Percentiles rank a stretch among this genome's conserved stretches.
Evolutionary conservation across 2,329 filamentous ascomycete genomes (phyloP).

Genomic region (Phaeosphaeriaceae sp.): DNA sequence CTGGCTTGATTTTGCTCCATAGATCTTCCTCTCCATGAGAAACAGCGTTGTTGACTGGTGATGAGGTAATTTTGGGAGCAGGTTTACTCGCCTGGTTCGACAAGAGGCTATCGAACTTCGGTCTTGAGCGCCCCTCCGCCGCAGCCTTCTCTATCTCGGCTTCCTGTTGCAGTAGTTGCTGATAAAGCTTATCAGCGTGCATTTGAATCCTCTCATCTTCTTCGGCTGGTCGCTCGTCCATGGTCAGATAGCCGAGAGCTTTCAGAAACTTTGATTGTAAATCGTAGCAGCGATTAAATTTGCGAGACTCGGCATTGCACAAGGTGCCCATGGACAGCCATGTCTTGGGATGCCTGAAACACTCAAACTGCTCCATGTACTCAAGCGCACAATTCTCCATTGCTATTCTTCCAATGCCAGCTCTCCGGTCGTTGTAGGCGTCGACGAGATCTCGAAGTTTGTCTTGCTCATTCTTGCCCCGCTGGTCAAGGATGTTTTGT

Average conservation of each 20-base stretch:
- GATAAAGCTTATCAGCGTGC: conserved; percentile 91
- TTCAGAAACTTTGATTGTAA: conserved; percentile 92
- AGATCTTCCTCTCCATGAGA: conserved; percentile 26
- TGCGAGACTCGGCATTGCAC: conserved; percentile 78
- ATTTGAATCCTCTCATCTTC: conserved; percentile 88
- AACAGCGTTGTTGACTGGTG: conserved; percentile 2
- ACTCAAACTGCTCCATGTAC: conserved; percentile 81
- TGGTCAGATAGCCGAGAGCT: conserved; percentile 82
- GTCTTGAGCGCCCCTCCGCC: conserved; percentile 59
- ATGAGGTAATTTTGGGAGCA: conserved; percentile 26
- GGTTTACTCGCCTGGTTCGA: conserved; percentile 38
- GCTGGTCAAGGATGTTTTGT: conserved; percentile 70
- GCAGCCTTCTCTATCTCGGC: conserved; percentile 72
- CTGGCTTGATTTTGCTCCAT: conserved; percentile 41
- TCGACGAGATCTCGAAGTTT: conserved; percentile 81
- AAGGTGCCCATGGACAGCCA: conserved; percentile 74
- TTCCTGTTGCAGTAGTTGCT: conserved; percentile 86
- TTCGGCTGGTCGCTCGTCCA: conserved; percentile 67
- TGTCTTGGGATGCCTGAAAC: conserved; percentile 73
- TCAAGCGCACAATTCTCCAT: conserved; percentile 93
- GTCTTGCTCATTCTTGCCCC: conserved; percentile 76
- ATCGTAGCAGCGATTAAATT: conserved; percentile 85
- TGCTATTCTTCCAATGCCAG: conserved; percentile 77
- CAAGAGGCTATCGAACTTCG: conserved; percentile 66
- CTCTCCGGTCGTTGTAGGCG: conserved; percentile 81